A percentile compares a stretch with the other conserved stretches of the same genome.
phyloP scores from a whole-genome alignment of 192 early-diverging fungal genomes.

The Dissophora globulifera region DNA sequence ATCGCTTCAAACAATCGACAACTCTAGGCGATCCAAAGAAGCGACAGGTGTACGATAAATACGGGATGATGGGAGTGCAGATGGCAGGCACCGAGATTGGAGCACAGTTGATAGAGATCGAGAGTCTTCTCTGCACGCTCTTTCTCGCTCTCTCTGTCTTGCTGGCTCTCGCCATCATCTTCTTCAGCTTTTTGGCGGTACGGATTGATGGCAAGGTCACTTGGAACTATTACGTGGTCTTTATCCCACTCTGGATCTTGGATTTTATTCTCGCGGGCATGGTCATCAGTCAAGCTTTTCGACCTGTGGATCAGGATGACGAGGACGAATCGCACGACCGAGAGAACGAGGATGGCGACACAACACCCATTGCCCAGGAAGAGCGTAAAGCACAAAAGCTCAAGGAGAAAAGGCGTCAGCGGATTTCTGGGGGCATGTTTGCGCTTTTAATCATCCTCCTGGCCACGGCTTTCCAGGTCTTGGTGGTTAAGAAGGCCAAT shows the following conservation, averaged over 20 bases:
- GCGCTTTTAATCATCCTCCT: conserved; percentile 70
- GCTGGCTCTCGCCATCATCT: conserved; percentile 77
- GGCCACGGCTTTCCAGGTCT: conserved; percentile 78
- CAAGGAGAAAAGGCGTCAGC: conserved; percentile 27
- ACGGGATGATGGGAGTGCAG: conserved; percentile 80
- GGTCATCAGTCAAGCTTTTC: conserved; percentile 30
- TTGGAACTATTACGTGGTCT: conserved; percentile 82
- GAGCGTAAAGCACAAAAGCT: conserved; percentile 52
- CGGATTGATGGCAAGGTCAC: conserved; percentile 74
- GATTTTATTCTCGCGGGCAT: conserved; percentile 61
- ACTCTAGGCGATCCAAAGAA: conserved; percentile 76
- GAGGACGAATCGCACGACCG: conserved; percentile 57
- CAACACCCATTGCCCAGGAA: conserved; percentile 53
- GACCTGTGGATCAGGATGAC: conserved; percentile 52
- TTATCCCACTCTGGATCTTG: conserved; percentile 85
- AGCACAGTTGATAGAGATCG: conserved; percentile 73
- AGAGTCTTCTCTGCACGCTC: conserved; percentile 68
- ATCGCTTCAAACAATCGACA: too few relatives aligned
- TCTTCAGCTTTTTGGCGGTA: conserved; percentile 83
- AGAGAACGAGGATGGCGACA: conserved; percentile 57
- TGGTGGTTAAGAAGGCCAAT: conserved; percentile 80
- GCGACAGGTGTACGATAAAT: conserved; percentile 90
- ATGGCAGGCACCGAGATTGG: conserved; percentile 80
- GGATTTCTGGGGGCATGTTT: conserved; percentile 26
- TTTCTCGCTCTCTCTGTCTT: conserved; percentile 64